phyloP scores from a whole-genome alignment of 345 rosid genomes.

The Barbarea vulgaris region DNA sequence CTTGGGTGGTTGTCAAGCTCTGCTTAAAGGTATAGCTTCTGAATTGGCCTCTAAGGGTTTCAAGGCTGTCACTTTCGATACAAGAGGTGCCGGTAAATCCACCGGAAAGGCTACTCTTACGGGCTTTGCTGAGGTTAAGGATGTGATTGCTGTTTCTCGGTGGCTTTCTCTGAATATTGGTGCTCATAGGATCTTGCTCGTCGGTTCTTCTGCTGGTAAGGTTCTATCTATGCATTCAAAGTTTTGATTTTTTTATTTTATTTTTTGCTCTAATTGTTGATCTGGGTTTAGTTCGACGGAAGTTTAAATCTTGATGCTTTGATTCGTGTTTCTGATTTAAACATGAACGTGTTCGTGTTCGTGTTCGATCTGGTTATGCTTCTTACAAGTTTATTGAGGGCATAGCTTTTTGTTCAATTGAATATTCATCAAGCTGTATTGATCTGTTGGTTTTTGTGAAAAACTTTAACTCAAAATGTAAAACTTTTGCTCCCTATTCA shows the following conservation, averaged over 20 bases:
- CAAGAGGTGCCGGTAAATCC: conserved; percentile 89
- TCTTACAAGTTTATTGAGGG: background rate
- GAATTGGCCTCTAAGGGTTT: conserved; percentile 64
- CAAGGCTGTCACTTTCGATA: conserved; percentile 79
- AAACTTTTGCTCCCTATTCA: background rate
- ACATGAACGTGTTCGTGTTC: background rate
- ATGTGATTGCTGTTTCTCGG: conserved; percentile 77
- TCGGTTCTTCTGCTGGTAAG: conserved; percentile 92
- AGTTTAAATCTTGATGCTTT: background rate
- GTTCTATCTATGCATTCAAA: conserved; percentile 2
- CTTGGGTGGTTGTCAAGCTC: conserved; percentile 80
- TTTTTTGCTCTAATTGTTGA: background rate
- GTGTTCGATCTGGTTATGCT: background rate
- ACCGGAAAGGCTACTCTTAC: conserved; percentile 85
- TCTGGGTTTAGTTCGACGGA: background rate
- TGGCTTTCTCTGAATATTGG: conserved; percentile 61
- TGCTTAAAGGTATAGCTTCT: conserved; percentile 74
- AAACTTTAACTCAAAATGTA: background rate
- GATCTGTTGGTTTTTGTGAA: background rate
- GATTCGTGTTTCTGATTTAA: background rate
- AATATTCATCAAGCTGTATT: background rate
- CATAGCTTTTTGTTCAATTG: background rate
- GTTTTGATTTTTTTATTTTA: background rate
- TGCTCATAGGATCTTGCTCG: conserved; percentile 67
- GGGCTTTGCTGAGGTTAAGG: conserved; percentile 82